Evolutionary conservation across 164 flowering plant genomes (phyloP).

Genomic region (Warburgia ugandensis): DNA sequence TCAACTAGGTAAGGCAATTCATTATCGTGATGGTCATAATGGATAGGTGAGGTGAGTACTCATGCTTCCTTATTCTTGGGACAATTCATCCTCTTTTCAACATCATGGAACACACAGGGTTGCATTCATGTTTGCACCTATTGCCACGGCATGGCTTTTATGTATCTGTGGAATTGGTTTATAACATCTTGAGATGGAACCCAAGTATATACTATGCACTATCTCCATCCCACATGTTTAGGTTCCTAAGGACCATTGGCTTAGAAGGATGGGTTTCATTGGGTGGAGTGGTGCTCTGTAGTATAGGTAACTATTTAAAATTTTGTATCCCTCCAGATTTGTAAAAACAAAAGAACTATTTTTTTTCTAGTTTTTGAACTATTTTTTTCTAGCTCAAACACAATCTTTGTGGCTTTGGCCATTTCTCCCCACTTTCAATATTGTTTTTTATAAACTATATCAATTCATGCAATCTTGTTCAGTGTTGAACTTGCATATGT

Average conservation of each 20-base stretch:
- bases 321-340: too few species aligned
- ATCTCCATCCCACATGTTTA: constrained; percentile 58
- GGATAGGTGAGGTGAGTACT: too few species aligned
- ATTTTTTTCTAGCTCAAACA: constrained; percentile 50
- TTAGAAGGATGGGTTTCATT: constrained; percentile 69
- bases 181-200: constrained; percentile 66
- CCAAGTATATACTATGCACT: constrained; percentile 45
- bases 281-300: constrained; percentile 66
- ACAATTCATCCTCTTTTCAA: constrained; percentile 50
- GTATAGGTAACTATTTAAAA: constrained; percentile 42
- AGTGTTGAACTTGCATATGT: not conserved
- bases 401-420: constrained; percentile 80
- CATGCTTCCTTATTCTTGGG: not conserved
- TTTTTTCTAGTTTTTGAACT: too few species aligned
- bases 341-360: not conserved
- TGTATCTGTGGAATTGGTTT: constrained; percentile 58
- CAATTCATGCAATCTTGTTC: not conserved
- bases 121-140: constrained; percentile 68
- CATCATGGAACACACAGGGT: constrained; percentile 64
- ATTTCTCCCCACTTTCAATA: constrained; percentile 56
- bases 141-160: constrained; percentile 57
- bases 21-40: too few species aligned
- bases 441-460: not conserved
- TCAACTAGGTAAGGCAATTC: too few species aligned
- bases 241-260: constrained; percentile 45